Percentiles rank a stretch among this genome's conserved stretches.
Conservation (phyloP, 2,329 filamentous ascomycete species). For the Hypoxylon sp. region DNA sequence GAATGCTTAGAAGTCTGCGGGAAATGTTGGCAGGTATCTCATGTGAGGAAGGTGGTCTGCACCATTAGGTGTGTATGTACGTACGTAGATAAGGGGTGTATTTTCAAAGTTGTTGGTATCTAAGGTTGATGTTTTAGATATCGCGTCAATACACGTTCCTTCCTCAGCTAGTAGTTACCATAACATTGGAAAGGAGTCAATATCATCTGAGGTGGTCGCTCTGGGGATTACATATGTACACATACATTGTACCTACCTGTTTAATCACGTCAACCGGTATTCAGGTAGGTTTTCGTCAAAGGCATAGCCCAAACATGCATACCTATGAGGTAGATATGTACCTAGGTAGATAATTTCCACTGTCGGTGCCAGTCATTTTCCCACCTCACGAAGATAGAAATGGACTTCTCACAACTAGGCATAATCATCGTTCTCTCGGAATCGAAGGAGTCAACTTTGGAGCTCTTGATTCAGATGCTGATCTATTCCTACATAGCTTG, state of each 20-base stretch:
- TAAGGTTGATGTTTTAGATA: not conserved
- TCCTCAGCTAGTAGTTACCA: not conserved
- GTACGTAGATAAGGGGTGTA: not conserved
- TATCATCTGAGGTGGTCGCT: not conserved
- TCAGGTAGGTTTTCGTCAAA: not conserved
- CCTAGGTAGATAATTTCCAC: not conserved
- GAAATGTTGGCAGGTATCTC: no score
- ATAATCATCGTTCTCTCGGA: not conserved
- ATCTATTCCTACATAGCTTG: not conserved
- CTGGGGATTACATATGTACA: not conserved
- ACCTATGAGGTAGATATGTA: not conserved
- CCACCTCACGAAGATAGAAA: not conserved
- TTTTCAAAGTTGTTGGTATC: not conserved
- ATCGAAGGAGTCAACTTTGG: not conserved
- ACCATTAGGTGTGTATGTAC: not conserved
- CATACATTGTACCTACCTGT: no score
- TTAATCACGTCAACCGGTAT: no score
- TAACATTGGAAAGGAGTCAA: no score
- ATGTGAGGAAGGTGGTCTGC: not conserved
- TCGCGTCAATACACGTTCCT: not conserved
- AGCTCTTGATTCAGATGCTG: not conserved
- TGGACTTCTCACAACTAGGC: no score
- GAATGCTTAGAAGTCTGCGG: not conserved
- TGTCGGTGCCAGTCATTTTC: not conserved
- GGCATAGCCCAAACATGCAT: not conserved